These are phyloP conservation scores for Acanthamoeba healyi DNA, from an alignment of 208 protist species.

Conservation along the genomic window DNA sequence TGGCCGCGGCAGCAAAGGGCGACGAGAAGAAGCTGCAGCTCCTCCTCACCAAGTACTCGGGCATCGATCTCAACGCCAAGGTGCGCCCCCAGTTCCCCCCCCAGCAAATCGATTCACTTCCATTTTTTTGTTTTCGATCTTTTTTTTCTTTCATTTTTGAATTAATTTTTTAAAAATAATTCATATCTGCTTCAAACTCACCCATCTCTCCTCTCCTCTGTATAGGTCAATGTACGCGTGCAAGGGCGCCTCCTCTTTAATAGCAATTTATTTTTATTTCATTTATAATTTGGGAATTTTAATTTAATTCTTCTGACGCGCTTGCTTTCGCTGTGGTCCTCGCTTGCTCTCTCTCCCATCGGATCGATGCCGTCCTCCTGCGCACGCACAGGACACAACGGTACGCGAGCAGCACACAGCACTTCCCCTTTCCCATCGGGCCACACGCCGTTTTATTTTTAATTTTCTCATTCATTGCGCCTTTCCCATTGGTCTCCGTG, in stretches of 20 bases:
- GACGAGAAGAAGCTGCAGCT: constrained; percentile 35
- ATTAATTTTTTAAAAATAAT: background rate
- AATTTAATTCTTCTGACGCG: too few relatives aligned
- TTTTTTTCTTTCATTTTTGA: too few relatives aligned
- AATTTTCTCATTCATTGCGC: background rate
- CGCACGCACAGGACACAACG: too few relatives aligned
- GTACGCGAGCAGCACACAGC: too few relatives aligned
- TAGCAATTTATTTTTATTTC: background rate
- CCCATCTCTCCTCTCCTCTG: too few relatives aligned
- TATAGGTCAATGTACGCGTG: too few relatives aligned
- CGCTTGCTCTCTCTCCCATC: too few relatives aligned
- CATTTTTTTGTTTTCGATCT: background rate
- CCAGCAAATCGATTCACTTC: background rate
- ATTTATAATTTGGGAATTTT: background rate
- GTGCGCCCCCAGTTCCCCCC: background rate
- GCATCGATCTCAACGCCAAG: background rate
- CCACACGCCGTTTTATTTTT: too few relatives aligned
- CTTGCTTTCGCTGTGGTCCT: too few relatives aligned
- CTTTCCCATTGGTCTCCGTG: background rate
- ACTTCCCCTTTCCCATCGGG: too few relatives aligned
- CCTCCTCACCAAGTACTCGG: background rate
- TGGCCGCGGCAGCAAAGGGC: background rate
- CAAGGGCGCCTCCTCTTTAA: too few relatives aligned
- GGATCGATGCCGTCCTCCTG: too few relatives aligned
- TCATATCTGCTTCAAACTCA: background rate